Evolutionary conservation across 352 stramenopile genomes (phyloP), one percentile per base, ranked within the genome.

Genomic region (Pythium scleroteichum): DNA sequence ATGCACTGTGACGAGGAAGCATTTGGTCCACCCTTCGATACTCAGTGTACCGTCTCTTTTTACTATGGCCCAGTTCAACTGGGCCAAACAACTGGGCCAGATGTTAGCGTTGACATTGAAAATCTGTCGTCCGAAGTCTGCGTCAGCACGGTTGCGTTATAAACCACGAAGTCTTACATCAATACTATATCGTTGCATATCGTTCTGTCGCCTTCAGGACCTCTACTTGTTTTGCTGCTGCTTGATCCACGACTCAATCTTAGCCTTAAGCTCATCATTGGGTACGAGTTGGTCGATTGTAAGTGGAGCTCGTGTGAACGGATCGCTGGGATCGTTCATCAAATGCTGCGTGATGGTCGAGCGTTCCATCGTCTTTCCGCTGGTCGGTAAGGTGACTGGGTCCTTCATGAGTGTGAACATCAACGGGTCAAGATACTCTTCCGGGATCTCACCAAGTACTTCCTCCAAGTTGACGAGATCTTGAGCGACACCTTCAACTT

Each of bases 331-430:
- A 71, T 99, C 90, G 78, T 99, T 99, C 51, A 99, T 70, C 56
- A 99, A 73, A 76, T 99, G 95, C 69, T 98, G 97, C 48, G 87
- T 90, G 66, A 99, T 99, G 10, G 92, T 98, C 14, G 88, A 79
- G 23, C 94, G 80, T 65, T 99, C 96, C 64, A 98, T 95, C 56
- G 90, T 76, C 62, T 95, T 86, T 9, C 85, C 85, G 58, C 92
- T 98, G 23, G 72, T 76, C 3, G 96, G 96, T 8, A 99, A 73
- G 22, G 87, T 55, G 20, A 99, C 95, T 10, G 97, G 97, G 78
- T 99, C 96, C 53, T 86, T 92, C 97, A 99, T 99, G 27, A 98
- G 80, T 19, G 93, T 97, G 59, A 79, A 96, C 64, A 98, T 80
- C 14, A 99, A 76, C 50, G 94, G 94, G 65, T 99, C 96, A 51